These are phyloP conservation scores for Trichosporon sp. DNA, from an alignment of 1,284 basidiomycete genomes.

Conservation along the genomic window DNA sequence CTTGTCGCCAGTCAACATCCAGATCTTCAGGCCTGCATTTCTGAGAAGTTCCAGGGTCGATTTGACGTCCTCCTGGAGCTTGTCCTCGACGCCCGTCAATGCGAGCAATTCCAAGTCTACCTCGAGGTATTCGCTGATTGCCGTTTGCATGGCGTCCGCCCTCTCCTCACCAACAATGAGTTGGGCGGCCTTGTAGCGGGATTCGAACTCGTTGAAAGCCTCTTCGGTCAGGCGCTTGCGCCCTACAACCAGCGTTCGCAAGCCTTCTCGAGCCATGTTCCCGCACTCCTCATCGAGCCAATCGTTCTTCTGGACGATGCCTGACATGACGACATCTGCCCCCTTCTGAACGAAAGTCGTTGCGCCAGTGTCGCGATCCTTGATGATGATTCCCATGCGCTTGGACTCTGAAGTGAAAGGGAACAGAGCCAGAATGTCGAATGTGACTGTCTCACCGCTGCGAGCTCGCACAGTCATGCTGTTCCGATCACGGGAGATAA, in stretches of 20 bases:
- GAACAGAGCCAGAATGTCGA: conserved; percentile 89
- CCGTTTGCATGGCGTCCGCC: conserved; percentile 71
- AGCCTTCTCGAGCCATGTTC: conserved; percentile 96
- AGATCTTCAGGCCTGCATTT: conserved; percentile 97
- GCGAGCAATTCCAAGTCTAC: conserved; percentile 86
- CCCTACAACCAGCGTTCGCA: conserved; percentile 90
- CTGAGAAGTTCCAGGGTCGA: conserved; percentile 85
- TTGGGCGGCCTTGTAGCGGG: conserved; percentile 71
- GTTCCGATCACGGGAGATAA: conserved; percentile 82
- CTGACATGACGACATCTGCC: conserved; percentile 94
- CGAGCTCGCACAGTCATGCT: conserved; percentile 74
- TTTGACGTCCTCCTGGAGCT: conserved; percentile 95
- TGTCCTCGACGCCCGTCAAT: conserved; percentile 96
- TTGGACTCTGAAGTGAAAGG: conserved; percentile 98
- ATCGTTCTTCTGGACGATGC: conserved; percentile 92
- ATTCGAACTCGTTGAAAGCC: conserved; percentile 70
- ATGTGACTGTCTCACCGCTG: conserved; percentile 60
- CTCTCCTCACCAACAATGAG: conserved; percentile 66
- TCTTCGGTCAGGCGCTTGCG: conserved; percentile 69
- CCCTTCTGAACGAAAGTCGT: conserved; percentile 93
- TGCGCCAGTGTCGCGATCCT: conserved; percentile 68
- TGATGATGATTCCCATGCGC: conserved; percentile 96
- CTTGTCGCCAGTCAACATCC: conserved; percentile 99
- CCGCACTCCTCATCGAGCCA: conserved; percentile 99
- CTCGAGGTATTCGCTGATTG: conserved; percentile 75